These are phyloP conservation scores for Gnaphalium uliginosum DNA, from an alignment of 129 eudicot genomes.

Conservation along the genomic window DNA sequence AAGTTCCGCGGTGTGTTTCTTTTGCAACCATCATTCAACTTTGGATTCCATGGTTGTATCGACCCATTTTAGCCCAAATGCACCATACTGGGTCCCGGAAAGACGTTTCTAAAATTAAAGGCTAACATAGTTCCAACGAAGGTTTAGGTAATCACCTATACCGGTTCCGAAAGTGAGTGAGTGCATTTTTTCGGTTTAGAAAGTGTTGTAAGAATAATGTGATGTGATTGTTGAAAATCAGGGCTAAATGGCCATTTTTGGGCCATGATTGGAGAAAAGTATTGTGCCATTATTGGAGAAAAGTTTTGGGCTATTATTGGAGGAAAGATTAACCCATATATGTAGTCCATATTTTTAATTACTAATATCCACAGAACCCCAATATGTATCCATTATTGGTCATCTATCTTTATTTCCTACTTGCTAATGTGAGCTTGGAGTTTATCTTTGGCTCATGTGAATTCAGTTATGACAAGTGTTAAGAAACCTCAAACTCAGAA, in stretches of 20 bases:
- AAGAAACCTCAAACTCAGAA: no score
- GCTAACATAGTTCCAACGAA: background rate
- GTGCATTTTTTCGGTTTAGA: slow-evolving; percentile 24
- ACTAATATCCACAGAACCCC: background rate
- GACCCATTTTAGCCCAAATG: slow-evolving; percentile 36
- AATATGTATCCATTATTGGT: no score
- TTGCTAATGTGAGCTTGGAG: background rate
- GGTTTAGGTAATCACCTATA: background rate
- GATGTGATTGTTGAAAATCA: slow-evolving; percentile 22
- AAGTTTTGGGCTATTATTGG: background rate
- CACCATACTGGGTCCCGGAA: slow-evolving; percentile 34
- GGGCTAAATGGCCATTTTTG: background rate
- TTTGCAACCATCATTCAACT: slow-evolving; percentile 56
- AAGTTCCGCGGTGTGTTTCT: slow-evolving; percentile 56
- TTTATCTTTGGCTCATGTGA: no score
- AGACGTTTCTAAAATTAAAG: slow-evolving; percentile 20
- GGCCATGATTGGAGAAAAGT: no score
- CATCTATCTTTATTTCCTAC: no score
- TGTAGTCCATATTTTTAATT: background rate
- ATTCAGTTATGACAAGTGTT: no score
- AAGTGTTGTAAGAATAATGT: slow-evolving; percentile 26
- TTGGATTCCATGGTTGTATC: slow-evolving; percentile 50
- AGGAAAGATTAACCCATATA: background rate
- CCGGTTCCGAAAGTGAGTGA: slow-evolving; percentile 21
- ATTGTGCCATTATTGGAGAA: background rate